A percentile compares a stretch with the other conserved stretches of the same genome.
Evolutionary conservation across 805 yeast genomes (phyloP).

Genomic region (Lachancea dasiensis): DNA sequence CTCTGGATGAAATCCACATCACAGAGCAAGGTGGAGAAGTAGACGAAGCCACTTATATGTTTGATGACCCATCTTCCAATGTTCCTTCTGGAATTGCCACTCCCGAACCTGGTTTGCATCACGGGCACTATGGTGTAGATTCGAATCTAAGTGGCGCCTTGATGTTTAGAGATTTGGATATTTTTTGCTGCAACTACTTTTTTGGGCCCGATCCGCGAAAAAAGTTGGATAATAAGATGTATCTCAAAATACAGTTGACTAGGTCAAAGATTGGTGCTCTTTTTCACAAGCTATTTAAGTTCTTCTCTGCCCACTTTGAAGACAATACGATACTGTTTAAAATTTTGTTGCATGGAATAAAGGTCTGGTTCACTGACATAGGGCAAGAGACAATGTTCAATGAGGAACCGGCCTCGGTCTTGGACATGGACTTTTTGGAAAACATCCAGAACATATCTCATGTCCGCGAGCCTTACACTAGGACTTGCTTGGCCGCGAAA

Average conservation of each 20-base stretch:
- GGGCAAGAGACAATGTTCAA: constrained; percentile 65
- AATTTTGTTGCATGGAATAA: constrained; percentile 54
- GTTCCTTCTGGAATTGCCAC: constrained; percentile 34
- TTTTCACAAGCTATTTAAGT: constrained; percentile 51
- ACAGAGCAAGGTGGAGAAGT: constrained; percentile 12
- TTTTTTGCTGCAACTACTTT: constrained; percentile 58
- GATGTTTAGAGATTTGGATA: constrained; percentile 53
- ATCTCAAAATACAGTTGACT: constrained; percentile 50
- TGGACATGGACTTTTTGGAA: constrained; percentile 51
- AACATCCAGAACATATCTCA: constrained; percentile 60
- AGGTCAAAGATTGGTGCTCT: constrained; percentile 56
- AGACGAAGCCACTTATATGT: constrained; percentile 26
- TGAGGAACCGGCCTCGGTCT: constrained; percentile 45
- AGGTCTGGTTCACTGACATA: constrained; percentile 75
- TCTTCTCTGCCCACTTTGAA: constrained; percentile 43
- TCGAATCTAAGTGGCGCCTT: constrained; percentile 50
- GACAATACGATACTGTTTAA: constrained; percentile 62
- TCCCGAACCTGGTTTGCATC: constrained; percentile 31
- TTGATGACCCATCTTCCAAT: constrained; percentile 36
- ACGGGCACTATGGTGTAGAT: constrained; percentile 23
- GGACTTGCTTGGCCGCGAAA: constrained; percentile 71
- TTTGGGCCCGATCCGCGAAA: constrained; percentile 52
- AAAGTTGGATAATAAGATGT: constrained; percentile 38
- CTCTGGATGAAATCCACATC: constrained; percentile 23
- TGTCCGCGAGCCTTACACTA: constrained; percentile 57